phyloP scores from a whole-genome alignment of 202 grass and related monocot species.

The Hordeum pubiflorum region DNA sequence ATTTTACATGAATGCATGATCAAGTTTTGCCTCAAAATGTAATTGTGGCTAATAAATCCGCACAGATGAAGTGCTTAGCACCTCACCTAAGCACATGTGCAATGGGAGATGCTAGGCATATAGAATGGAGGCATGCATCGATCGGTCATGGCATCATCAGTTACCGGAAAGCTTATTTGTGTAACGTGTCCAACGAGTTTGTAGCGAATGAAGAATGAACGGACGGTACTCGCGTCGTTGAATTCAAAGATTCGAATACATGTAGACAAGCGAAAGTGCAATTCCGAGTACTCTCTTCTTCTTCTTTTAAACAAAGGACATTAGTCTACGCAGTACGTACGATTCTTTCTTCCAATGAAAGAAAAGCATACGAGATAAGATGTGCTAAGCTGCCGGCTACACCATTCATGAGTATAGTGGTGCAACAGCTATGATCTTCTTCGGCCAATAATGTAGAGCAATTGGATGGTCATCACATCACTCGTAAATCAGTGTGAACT shows the following conservation, averaged over 20 bases:
- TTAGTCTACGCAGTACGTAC: background rate
- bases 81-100: no score
- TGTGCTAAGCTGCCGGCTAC: background rate
- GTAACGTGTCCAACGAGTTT: conserved; percentile 3
- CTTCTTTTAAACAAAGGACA: background rate
- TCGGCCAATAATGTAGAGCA: background rate
- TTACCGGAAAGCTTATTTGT: background rate
- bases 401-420: background rate
- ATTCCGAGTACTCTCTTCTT: background rate
- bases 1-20: no score
- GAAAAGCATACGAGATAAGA: conserved; percentile 24
- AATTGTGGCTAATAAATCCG: no score
- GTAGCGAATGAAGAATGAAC: background rate
- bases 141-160: no score
- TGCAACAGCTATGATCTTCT: background rate
- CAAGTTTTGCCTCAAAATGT: no score
- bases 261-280: background rate
- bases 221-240: background rate
- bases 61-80: no score
- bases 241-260: conserved; percentile 26
- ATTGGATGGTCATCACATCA: background rate
- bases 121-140: no score
- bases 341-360: conserved; percentile 36
- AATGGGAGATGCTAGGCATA: no score
- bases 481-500: background rate